Base-by-base conservation (phyloP, 805 yeast genomes). In the Kuraishia cidri region DNA sequence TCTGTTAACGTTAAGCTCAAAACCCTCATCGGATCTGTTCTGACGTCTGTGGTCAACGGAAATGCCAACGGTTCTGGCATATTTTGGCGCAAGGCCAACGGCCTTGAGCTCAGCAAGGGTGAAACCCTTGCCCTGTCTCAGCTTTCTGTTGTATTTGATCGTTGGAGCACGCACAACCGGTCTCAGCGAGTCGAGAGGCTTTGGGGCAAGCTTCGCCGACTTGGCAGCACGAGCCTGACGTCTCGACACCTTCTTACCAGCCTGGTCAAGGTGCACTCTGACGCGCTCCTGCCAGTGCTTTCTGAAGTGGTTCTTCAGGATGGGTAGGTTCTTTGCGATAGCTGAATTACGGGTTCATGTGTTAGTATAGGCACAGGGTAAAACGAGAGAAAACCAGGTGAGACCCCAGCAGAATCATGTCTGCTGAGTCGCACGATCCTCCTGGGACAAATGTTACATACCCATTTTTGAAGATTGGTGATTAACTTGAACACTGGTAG, bases 281-380 rank as follows among this genome's bases (percentile, higher is more conserved):
- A 92, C 99, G 65, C 97, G 85, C 72, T 86, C 95, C 76, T 92
- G 97, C 98, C 98, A 92, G 95, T 90, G 90, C 85, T 90, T 90
- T 79, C 97, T 83, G 95, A 90, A 90, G 79, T 92, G 98, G 82
- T 90, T 90, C 82, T 85, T 86, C 79, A 85, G 83, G 75, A 90
- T 75, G 78, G 97, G 95, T 76, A 87, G 79, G 77, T 90, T 90
- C 88, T 92, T 90, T 58, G 92, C 72, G 79, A 92, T 87, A 72
- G 97, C 98, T 88, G 69, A 62, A 48, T 16, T 26, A 24, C 15
- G 32, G 29, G 48, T 49, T 51, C 48, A 48, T 44, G 40, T 20
- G 9, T 3, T 19, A 29, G 15, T 24, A 23, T 10, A 25, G n/a
- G n/a, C n/a, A n/a, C n/a, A n/a, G n/a, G n/a, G n/a, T n/a, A n/a